Base-by-base conservation (phyloP, 305 asterid species). In the Withania somnifera region DNA sequence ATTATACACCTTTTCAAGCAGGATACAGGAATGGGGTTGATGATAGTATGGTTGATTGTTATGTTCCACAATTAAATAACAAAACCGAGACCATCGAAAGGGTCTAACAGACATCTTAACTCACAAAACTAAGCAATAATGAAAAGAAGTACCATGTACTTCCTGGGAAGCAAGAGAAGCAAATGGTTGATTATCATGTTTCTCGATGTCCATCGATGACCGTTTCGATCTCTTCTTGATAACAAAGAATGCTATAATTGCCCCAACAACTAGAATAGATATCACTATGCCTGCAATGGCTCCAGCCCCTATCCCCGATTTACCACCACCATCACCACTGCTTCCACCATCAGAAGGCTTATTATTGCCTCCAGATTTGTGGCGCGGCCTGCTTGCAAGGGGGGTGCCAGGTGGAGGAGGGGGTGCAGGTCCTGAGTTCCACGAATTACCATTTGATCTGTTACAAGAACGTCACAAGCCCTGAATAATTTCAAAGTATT, bases 341-440 rank as follows among this genome's bases (percentile, higher is more conserved):
- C 67, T 66, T 14, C 82, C 82, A 28, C 78, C 51, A 73, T 45
- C 64, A n/a, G 82, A 14, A 15, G 82, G 85, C 45, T 57, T 34
- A 68, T 77, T 63, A n/a, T 40, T 60, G 82, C 69, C 79, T 60
- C 78, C 85, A 45, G 85, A 47, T 28, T 36, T 82, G 30, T 67
- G 80, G 60, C 17, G 79, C 22, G 79, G 83, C 58, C 77, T 87
- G 81, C 40, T 34, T 82, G 91, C 93, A 6, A 98, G 93, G 71
- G 98, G 99, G 17, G 97, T 89, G 87, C 99, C 97, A 50, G 98
- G 99, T 28, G 99, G 99, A 61, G 98, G 97, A 61, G 98, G 97
- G 80, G 98, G 98, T 42, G 98, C 99, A n/a, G 99, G 89, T 76
- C 98, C 98, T 0, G 90, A 51, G 86, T 81, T 89, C 88, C 93